These are phyloP conservation scores for Aspergillus panamensis DNA, from an alignment of 495 filamentous ascomycete genomes.

Conservation along the genomic window DNA sequence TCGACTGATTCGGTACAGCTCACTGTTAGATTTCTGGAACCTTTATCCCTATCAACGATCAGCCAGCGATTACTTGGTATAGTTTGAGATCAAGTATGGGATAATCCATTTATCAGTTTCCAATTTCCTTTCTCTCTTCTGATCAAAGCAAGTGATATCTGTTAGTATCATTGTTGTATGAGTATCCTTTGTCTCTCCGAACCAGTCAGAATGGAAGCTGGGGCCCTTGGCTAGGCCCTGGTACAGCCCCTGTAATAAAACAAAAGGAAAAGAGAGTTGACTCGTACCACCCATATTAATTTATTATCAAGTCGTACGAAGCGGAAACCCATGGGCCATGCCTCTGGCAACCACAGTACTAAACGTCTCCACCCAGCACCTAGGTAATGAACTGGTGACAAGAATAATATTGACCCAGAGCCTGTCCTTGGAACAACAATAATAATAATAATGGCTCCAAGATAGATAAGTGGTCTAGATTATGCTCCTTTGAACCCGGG, in stretches of 20 bases:
- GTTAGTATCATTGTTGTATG: too few relatives aligned
- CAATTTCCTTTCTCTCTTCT: too few relatives aligned
- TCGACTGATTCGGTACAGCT: neutral
- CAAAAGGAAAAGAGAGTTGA: neutral
- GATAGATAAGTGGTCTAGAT: too few relatives aligned
- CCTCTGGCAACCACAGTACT: neutral
- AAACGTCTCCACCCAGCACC: neutral
- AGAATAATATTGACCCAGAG: slow-evolving; percentile 19
- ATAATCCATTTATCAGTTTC: too few relatives aligned
- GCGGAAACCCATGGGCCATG: slow-evolving; percentile 16
- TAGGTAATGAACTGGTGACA: slow-evolving; percentile 16
- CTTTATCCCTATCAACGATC: slow-evolving; percentile 13
- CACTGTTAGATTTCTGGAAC: slow-evolving; percentile 8
- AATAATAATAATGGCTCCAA: too few relatives aligned
- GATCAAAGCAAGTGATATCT: too few relatives aligned
- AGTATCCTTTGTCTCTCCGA: slow-evolving; percentile 8
- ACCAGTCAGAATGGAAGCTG: slow-evolving; percentile 6
- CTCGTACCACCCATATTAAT: slow-evolving; percentile 7
- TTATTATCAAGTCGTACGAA: slow-evolving; percentile 1
- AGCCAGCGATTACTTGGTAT: neutral
- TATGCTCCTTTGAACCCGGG: neutral
- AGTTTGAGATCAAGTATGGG: too few relatives aligned
- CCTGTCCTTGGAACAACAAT: neutral
- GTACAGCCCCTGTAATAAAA: slow-evolving; percentile 14
- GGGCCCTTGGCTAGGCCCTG: slow-evolving; percentile 12